These are phyloP conservation scores for Helotiales sp. DNA, from an alignment of 2,329 filamentous ascomycete species.

Conservation along the genomic window DNA sequence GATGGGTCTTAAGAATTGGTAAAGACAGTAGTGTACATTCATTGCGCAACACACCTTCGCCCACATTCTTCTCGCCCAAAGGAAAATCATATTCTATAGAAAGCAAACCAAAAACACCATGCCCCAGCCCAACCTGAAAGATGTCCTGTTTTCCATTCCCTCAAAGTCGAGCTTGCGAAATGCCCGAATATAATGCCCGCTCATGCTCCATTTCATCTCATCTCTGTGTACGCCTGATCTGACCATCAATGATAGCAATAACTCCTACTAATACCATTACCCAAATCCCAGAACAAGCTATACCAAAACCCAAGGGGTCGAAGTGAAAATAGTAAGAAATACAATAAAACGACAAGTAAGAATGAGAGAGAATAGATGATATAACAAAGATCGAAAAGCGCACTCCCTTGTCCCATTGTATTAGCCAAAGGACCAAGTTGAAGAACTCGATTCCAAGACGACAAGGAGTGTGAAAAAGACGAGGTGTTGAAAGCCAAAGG, in stretches of 20 bases:
- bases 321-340: background rate
- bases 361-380: background rate
- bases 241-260: too few relatives aligned
- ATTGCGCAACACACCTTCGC: background rate
- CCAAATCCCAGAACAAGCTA: background rate
- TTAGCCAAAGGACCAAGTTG: too few relatives aligned
- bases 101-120: background rate
- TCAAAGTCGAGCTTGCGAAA: background rate
- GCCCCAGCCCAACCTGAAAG: background rate
- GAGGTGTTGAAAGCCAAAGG: background rate
- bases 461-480: background rate
- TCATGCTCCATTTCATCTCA: background rate
- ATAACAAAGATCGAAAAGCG: too few relatives aligned
- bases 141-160: background rate
- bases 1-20: too few relatives aligned
- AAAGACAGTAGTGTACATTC: background rate
- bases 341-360: background rate
- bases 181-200: background rate
- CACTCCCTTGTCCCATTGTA: too few relatives aligned
- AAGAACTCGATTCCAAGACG: too few relatives aligned
- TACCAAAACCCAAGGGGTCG: background rate
- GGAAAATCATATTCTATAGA: background rate
- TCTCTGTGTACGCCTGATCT: background rate
- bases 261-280: too few relatives aligned
- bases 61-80: too few relatives aligned